Base-by-base conservation (phyloP, 805 yeast species). In the Wickerhamiella alocasiicola region DNA sequence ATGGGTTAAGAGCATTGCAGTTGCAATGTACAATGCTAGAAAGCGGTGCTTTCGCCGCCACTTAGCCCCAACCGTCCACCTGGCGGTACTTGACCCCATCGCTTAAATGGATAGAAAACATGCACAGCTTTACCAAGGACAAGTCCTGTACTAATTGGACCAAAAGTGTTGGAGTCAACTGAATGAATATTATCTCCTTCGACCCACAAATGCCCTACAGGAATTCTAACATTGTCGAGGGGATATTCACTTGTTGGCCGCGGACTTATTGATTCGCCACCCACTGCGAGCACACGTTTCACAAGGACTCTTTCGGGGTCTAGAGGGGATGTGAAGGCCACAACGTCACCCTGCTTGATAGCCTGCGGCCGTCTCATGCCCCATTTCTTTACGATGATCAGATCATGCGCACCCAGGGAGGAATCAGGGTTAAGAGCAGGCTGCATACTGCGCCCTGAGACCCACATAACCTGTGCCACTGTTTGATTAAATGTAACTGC, bases 161-260 rank as follows among this genome's bases (percentile, higher is more conserved):
- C 97, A 62, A 81, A 88, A 6, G 69, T 71, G 57, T 85, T 87
- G 39, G 88, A 77, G 60, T 88, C 97, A 2, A 85, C 64, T 0
- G 94, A 78, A 34, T 66, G 67, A 12, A 72, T 59, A 55, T 83
- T 85, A 57, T 88, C 97, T 5, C 97, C 97, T 57, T 88, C 96
- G 0, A 85, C 85, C 96, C 96, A 88, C 5, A 83, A 50, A 55
- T 88, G 96, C 52, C 76, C 78, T 41, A 80, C 61, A 2, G 95
- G 95, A 2, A 88, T 63, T 25, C 62, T 58, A 4, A 78, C 76
- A 32, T 64, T 60, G 2, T 66, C 63, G 53, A 76, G 69, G 5
- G 93, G 84, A 53, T 82, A 83, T 42, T 39, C 37, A 25, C 49
- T 37, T 5, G 47, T 43, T 13, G 47, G 48, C 19, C 78, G 65